phyloP scores from a whole-genome alignment of 2,329 filamentous ascomycete genomes.

The Chaetomium olivaceum region DNA sequence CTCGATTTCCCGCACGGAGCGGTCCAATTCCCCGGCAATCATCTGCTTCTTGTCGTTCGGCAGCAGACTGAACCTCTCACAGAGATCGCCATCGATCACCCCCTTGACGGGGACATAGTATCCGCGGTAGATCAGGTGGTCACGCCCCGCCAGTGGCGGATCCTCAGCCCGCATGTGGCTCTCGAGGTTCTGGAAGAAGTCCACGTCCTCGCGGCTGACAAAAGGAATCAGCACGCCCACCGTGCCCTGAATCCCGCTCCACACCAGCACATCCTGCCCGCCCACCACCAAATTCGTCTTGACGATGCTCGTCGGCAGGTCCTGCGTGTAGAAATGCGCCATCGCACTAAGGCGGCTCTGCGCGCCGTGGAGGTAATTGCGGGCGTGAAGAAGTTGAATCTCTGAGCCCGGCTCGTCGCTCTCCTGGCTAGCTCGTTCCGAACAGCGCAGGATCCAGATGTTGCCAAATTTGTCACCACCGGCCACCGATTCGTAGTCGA shows the following conservation, averaged over 20 bases:
- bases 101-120: conserved; percentile 98
- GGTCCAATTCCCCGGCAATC: conserved; percentile 90
- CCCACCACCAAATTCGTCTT: conserved; percentile 89
- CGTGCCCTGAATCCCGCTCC: conserved; percentile 92
- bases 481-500: conserved; percentile 94
- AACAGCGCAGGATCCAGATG: conserved; percentile 86
- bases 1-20: conserved; percentile 90
- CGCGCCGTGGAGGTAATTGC: conserved; percentile 85
- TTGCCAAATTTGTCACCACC: conserved; percentile 99
- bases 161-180: conserved; percentile 84
- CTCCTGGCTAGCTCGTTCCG: conserved; percentile 80
- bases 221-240: conserved; percentile 94
- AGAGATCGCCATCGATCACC: conserved; percentile 93
- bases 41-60: conserved; percentile 88
- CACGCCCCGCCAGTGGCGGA: conserved; percentile 82
- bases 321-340: conserved; percentile 86
- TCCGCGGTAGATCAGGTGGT: conserved; percentile 92
- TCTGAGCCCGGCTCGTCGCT: conserved; percentile 91
- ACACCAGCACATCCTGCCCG: conserved; percentile 86
- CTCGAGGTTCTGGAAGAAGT: conserved; percentile 96
- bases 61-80: conserved; percentile 84
- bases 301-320: conserved; percentile 86
- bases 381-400: conserved; percentile 85
- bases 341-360: conserved; percentile 82
- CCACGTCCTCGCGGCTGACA: conserved; percentile 84